Conservation (phyloP, 352 stramenopile species). For the Phytopythium helicoides region DNA sequence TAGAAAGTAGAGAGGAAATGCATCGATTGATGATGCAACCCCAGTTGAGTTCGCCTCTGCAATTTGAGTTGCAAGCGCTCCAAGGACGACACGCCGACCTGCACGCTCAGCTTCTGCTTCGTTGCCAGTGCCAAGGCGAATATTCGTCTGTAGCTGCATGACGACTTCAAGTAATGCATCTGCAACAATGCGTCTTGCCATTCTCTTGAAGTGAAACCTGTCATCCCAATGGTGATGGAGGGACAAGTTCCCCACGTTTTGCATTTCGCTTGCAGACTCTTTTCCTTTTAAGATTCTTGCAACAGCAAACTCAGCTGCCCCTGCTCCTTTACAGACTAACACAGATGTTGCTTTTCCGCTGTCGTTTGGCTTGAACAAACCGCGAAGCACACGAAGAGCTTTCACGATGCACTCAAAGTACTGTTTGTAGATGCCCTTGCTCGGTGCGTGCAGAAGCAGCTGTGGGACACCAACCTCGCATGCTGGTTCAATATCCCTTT, state of each 20-base stretch:
- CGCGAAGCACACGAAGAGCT: slow-evolving; percentile 46
- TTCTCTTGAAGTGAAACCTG: not conserved
- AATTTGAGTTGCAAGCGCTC: not conserved
- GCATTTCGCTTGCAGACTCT: not conserved
- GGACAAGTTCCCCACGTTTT: not conserved
- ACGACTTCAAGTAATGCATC: slow-evolving; percentile 36
- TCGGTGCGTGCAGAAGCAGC: slow-evolving; percentile 48
- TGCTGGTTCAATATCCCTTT: not conserved
- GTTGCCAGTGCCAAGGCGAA: slow-evolving; percentile 11
- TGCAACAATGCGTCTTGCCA: slow-evolving; percentile 17
- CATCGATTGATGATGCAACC: not conserved
- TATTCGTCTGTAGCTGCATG: slow-evolving; percentile 21
- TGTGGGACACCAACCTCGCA: slow-evolving; percentile 26
- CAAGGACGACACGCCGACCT: not conserved
- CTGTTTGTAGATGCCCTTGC: slow-evolving; percentile 65
- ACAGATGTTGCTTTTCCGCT: slow-evolving; percentile 1
- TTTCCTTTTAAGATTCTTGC: slow-evolving; percentile 17
- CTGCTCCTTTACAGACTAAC: slow-evolving; percentile 40
- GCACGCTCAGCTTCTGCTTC: not conserved
- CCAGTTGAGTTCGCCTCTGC: not conserved
- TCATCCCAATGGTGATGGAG: not conserved
- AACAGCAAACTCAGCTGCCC: slow-evolving; percentile 42
- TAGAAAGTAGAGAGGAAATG: slow-evolving; percentile 14
- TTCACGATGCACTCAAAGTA: slow-evolving; percentile 60
- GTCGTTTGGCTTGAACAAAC: slow-evolving; percentile 23